Evolutionary conservation across 495 filamentous ascomycete genomes (phyloP).

Genomic region (Neurospora cerealis): DNA sequence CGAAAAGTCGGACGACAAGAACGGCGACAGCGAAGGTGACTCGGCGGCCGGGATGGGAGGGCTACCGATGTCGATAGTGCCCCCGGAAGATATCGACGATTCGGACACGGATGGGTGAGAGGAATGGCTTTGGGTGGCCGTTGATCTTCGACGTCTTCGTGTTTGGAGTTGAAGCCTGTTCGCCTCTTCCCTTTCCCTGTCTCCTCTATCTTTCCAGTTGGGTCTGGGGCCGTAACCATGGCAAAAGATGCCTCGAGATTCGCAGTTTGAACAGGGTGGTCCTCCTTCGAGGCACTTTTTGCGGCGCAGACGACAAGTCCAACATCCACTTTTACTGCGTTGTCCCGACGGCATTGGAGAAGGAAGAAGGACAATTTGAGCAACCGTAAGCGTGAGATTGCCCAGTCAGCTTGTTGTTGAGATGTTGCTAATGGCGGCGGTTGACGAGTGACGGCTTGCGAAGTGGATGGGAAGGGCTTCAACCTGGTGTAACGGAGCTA

Average conservation of each 20-base stretch:
- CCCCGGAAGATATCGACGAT: neutral
- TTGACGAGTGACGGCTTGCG: neutral
- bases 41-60: neutral
- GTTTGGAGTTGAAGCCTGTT: slow-evolving; percentile 3
- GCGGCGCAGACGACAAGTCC: slow-evolving; percentile 33
- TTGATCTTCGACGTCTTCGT: neutral
- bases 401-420: neutral
- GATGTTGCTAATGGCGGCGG: neutral
- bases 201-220: slow-evolving; percentile 25
- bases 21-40: neutral
- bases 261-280: slow-evolving; percentile 22
- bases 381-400: neutral
- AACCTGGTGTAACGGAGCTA: neutral
- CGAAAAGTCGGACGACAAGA: neutral
- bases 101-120: neutral
- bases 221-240: slow-evolving; percentile 24
- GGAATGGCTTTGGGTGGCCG: neutral
- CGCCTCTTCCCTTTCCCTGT: slow-evolving; percentile 16
- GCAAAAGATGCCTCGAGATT: slow-evolving; percentile 23
- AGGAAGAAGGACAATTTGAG: neutral
- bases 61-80: neutral
- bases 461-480: neutral
- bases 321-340: slow-evolving; percentile 21
- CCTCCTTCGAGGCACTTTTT: slow-evolving; percentile 33
- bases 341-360: neutral